Conservation (phyloP, 2,329 filamentous ascomycete genomes). For the Ophiostoma pallidulum region DNA sequence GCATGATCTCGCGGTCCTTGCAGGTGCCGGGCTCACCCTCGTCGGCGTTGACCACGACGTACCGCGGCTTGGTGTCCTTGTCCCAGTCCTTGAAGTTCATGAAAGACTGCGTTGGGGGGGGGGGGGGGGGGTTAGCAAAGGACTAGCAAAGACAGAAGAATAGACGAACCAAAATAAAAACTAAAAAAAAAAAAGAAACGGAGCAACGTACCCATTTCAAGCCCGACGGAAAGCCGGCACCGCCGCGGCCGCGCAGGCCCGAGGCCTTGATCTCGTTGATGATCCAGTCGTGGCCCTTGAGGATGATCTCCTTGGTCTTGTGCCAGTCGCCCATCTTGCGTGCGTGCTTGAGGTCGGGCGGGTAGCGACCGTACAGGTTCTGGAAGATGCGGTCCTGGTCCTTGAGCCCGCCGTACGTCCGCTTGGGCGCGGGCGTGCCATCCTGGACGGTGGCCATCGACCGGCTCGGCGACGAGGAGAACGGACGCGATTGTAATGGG, state of each 20-base stretch:
- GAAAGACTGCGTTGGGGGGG: slow-evolving; percentile 85
- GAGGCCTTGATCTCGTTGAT: slow-evolving; percentile 97
- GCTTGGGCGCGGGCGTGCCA: slow-evolving; percentile 47
- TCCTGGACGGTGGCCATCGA: slow-evolving; percentile 76
- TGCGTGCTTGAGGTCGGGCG: slow-evolving; percentile 81
- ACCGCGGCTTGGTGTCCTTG: slow-evolving; percentile 90
- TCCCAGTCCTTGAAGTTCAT: slow-evolving; percentile 99
- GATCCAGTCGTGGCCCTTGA: slow-evolving; percentile 98
- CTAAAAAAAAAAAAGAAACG: not conserved
- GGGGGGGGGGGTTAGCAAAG: not conserved
- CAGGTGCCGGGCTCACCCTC: slow-evolving; percentile 98
- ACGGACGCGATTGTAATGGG: slow-evolving; percentile 3
- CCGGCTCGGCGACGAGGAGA: slow-evolving; percentile 27
- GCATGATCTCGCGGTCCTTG: slow-evolving; percentile 99
- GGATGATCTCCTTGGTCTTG: slow-evolving; percentile 96
- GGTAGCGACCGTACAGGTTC: slow-evolving; percentile 92
- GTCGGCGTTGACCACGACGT: slow-evolving; percentile 96
- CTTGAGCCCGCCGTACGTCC: slow-evolving; percentile 73
- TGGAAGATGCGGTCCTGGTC: slow-evolving; percentile 99
- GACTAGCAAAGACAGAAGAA: not conserved
- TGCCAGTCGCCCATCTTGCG: slow-evolving; percentile 98
- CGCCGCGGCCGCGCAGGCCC: slow-evolving; percentile 87
- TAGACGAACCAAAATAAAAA: not conserved
- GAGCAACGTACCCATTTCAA: slow-evolving; percentile 85
- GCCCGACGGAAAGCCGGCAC: slow-evolving; percentile 94